Evolutionary conservation across 2,329 filamentous ascomycete species (phyloP).

Genomic region (Tolypocladium endophyticum): DNA sequence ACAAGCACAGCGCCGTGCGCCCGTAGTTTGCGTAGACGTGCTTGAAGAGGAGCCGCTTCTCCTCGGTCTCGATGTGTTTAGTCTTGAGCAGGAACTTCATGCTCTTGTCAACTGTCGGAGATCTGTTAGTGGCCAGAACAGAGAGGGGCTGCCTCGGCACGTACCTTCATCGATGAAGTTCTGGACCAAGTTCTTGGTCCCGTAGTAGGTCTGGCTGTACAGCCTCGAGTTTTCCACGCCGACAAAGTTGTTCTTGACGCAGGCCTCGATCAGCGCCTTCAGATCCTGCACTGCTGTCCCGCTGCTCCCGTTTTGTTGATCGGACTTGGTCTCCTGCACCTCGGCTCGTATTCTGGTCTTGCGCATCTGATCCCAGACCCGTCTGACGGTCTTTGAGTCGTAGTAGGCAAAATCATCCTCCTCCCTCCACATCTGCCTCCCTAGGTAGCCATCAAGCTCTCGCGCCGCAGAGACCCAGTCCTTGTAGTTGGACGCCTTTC

Average conservation of each 20-base stretch:
- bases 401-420: slow-evolving; percentile 76
- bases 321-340: slow-evolving; percentile 28
- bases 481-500: slow-evolving; percentile 60
- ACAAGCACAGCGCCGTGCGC: slow-evolving; percentile 83
- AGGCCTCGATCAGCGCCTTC: slow-evolving; percentile 69
- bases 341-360: slow-evolving; percentile 52
- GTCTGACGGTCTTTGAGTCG: slow-evolving; percentile 71
- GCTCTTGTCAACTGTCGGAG: slow-evolving; percentile 45
- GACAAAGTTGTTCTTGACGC: slow-evolving; percentile 95
- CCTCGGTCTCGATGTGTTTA: slow-evolving; percentile 54
- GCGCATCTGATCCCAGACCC: slow-evolving; percentile 66
- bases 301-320: slow-evolving; percentile 18
- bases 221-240: slow-evolving; percentile 86
- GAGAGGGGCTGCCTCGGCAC: slow-evolving; percentile 6
- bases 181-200: slow-evolving; percentile 91
- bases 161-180: slow-evolving; percentile 75
- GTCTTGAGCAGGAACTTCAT: slow-evolving; percentile 61
- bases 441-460: slow-evolving; percentile 69
- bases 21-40: slow-evolving; percentile 85
- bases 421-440: slow-evolving; percentile 71
- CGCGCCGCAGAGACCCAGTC: slow-evolving; percentile 78
- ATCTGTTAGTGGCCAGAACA: neutral
- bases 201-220: slow-evolving; percentile 97
- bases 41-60: slow-evolving; percentile 77
- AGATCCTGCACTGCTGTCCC: slow-evolving; percentile 61